Base-by-base conservation (phyloP, 2,329 filamentous ascomycete species). In the Colletotrichum coccodes region DNA sequence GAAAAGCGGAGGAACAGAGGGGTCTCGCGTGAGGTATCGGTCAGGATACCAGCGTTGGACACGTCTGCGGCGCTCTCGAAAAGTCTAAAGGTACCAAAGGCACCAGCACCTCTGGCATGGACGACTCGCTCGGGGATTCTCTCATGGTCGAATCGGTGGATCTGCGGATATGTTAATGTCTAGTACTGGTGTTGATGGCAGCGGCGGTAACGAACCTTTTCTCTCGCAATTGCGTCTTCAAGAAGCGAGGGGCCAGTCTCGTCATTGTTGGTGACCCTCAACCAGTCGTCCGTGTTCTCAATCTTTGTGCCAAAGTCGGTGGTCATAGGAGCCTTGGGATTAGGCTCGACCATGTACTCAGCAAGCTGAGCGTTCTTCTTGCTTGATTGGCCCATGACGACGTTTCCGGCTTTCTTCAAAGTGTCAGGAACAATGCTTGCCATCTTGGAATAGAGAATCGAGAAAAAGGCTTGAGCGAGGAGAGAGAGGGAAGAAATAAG, bases 231-330 rank as follows among this genome's bases (percentile, higher is more conserved):
- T 11, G 87, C 84, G 71, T 96, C 93, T 75, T 96, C 93, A 3
- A 96, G 77, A 0, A 95, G 81, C 74, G 79, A 78, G 0, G 93
- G 92, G 0, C 93, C 93, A 2, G 85, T 89, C 63, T 89, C 83
- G 53, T 92, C 86, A 3, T 89, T 84, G 40, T 82, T 89, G 30
- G 83, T 86, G 6, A 91, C 85, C 60, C 87, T 89, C 61, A 97
- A 83, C 93, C 93, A 96, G 76, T 94, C 87, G 75, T 97, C 94
- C 1, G 91, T 91, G 74, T 91, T 91, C 47, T 83, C 82, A 74
- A 94, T 87, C 79, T 91, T 93, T 32, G 91, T 89, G 26, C 94
- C 94, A 80, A 87, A 93, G 75, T 97, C 94, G 56, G 91, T 91
- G 0, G 93, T 95, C 72, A 94, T 88, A 44, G 87, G 85, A 36